Conservation (phyloP, 2,329 filamentous ascomycete genomes). For the Alternaria tenuissima region DNA sequence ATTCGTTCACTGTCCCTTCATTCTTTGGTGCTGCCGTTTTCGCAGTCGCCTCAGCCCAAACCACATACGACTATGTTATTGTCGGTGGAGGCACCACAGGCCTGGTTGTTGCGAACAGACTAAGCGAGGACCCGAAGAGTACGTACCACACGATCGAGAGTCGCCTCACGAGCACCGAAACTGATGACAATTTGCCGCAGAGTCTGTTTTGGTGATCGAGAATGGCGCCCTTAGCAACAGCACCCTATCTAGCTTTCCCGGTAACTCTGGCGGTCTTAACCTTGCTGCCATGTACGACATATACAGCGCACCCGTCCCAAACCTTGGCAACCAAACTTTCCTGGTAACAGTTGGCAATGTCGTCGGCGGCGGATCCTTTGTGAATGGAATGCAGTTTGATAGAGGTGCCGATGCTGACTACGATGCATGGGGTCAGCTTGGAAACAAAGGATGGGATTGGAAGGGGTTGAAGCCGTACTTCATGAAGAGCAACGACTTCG, state of each 20-base stretch:
- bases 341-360: slow-evolving; percentile 27
- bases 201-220: slow-evolving; percentile 31
- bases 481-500: slow-evolving; percentile 21
- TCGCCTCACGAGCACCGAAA: neutral
- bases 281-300: slow-evolving; percentile 21
- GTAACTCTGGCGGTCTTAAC: slow-evolving; percentile 22
- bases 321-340: slow-evolving; percentile 30
- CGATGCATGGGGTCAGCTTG: slow-evolving; percentile 6
- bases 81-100: slow-evolving; percentile 35
- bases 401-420: slow-evolving; percentile 33
- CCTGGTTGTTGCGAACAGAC: slow-evolving; percentile 29
- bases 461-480: slow-evolving; percentile 18
- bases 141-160: neutral
- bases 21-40: neutral
- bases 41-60: neutral
- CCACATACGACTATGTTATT: slow-evolving; percentile 35
- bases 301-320: slow-evolving; percentile 21
- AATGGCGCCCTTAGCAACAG: slow-evolving; percentile 19
- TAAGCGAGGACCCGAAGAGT: slow-evolving; percentile 26
- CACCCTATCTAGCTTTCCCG: slow-evolving; percentile 19
- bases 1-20: neutral
- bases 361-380: slow-evolving; percentile 44
- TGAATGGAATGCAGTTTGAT: slow-evolving; percentile 49
- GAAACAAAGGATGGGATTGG: slow-evolving; percentile 7
- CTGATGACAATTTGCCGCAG: slow-evolving; percentile 6